Evolutionary conservation across 148 eudicot species (phyloP).

Genomic region (Vaccinium vitisidaea): DNA sequence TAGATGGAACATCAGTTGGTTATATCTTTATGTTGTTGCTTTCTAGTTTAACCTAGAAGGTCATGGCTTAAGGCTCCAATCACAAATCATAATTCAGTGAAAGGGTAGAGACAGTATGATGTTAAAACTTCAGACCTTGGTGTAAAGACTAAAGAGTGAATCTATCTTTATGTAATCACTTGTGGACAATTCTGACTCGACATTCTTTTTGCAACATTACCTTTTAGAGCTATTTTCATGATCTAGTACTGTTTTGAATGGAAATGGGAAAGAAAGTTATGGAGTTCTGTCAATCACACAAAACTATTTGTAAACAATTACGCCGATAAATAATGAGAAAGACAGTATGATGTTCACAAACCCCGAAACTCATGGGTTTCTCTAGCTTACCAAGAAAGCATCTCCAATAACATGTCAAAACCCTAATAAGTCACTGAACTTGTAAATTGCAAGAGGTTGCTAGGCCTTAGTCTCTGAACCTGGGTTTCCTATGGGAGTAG

Average conservation of each 20-base stretch:
- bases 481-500: neutral
- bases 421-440: neutral
- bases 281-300: neutral
- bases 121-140: neutral
- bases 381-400: neutral
- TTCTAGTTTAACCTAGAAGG: neutral
- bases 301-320: neutral
- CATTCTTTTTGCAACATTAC: neutral
- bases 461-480: neutral
- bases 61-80: neutral
- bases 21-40: neutral
- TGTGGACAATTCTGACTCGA: neutral
- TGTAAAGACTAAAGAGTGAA: neutral
- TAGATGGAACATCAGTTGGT: slow-evolving; percentile 19
- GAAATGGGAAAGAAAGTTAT: neutral
- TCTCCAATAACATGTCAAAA: neutral
- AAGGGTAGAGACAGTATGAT: neutral
- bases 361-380: neutral
- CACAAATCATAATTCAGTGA: neutral
- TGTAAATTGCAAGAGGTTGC: neutral
- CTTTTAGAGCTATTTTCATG: neutral
- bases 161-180: neutral
- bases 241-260: neutral
- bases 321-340: too few relatives aligned
- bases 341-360: too few relatives aligned